These are phyloP conservation scores for Rhexocercosporidium sp. DNA, from an alignment of 2,329 filamentous ascomycete genomes.

Conservation along the genomic window DNA sequence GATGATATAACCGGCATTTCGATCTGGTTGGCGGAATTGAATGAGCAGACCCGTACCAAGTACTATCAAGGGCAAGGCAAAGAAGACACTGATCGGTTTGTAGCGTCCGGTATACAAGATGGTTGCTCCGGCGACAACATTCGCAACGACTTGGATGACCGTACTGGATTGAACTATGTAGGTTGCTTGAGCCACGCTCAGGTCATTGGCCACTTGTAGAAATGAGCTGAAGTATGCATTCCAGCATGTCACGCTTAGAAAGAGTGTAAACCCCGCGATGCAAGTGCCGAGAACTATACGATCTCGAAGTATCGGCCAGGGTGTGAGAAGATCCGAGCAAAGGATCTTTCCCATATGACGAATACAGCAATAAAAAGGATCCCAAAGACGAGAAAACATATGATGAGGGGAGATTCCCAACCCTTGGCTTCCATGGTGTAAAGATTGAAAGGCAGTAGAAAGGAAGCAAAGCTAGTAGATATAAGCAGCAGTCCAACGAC, in stretches of 20 bases:
- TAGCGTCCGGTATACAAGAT: conserved; percentile 40
- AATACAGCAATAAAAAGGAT: conserved; percentile 44
- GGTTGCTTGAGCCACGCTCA: background rate
- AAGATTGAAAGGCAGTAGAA: conserved; percentile 41
- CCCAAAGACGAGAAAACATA: conserved; percentile 50
- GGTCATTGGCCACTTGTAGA: conserved; percentile 55
- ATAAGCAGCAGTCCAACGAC: conserved; percentile 32
- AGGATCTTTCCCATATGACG: conserved; percentile 34
- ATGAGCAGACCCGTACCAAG: conserved; percentile 54
- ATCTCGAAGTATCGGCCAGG: conserved; percentile 60
- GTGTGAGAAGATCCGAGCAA: conserved; percentile 61
- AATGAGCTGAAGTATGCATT: conserved; percentile 62
- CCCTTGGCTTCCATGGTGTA: conserved; percentile 38
- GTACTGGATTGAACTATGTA: conserved; percentile 64
- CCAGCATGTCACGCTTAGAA: conserved; percentile 65
- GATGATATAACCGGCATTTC: conserved; percentile 57
- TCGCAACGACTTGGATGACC: conserved; percentile 29
- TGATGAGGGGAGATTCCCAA: conserved; percentile 48
- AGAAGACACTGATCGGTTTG: conserved; percentile 43
- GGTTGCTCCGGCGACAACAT: conserved; percentile 59
- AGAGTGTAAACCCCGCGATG: conserved; percentile 70
- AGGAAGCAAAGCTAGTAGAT: conserved; percentile 26
- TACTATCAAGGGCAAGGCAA: background rate
- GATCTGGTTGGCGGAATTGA: conserved; percentile 56
- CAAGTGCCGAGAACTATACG: conserved; percentile 67